phyloP scores from a whole-genome alignment of 768 basidiomycete genomes.

The Hericium rajendrae region DNA sequence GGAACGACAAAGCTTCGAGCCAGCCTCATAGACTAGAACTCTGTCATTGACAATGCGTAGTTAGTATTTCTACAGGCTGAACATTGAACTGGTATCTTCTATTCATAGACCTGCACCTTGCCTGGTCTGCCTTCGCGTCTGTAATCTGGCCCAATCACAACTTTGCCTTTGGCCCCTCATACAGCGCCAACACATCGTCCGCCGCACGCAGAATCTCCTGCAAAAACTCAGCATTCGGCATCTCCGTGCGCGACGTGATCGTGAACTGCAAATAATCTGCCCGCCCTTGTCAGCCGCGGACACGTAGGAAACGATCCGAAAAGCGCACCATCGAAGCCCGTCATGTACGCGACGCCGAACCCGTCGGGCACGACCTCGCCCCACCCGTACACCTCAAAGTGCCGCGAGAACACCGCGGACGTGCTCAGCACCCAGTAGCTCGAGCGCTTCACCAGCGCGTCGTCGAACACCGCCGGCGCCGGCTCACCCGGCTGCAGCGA shows the following conservation, averaged over 20 bases:
- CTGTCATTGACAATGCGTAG: too few relatives aligned
- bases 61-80: too few relatives aligned
- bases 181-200: conserved; percentile 60
- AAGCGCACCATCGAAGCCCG: conserved; percentile 65
- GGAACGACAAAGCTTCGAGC: too few relatives aligned
- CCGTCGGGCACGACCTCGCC: conserved; percentile 93
- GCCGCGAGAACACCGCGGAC: conserved; percentile 78
- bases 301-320: conserved; percentile 3
- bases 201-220: conserved; percentile 56
- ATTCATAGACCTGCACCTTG: too few relatives aligned
- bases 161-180: background rate
- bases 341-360: conserved; percentile 92
- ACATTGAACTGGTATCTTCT: background rate
- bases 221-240: conserved; percentile 69
- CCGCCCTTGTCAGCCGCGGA: background rate
- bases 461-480: conserved; percentile 61
- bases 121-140: too few relatives aligned
- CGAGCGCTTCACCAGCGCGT: conserved; percentile 63
- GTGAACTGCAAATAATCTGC: conserved; percentile 78
- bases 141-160: background rate
- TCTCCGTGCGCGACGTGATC: conserved; percentile 76
- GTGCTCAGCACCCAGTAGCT: conserved; percentile 87
- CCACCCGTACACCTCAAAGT: conserved; percentile 86
- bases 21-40: too few relatives aligned
- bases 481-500: conserved; percentile 51